These are phyloP conservation scores for Prunus persica DNA, from an alignment of 306 rosid species.

Conservation along the genomic window Prunus_persica_NCBIv2 NC_034009.1:46488001-46488500, in stretches of 20 bases:
- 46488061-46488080: slow-evolving; percentile 29
- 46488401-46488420: slow-evolving; percentile 18
- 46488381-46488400: slow-evolving; percentile 27
- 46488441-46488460: slow-evolving; percentile 24
- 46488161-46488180: slow-evolving; percentile 30
- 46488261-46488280: slow-evolving; percentile 40
- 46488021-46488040: background rate
- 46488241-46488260: slow-evolving; percentile 46
- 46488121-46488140: slow-evolving; percentile 48
- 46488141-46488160: slow-evolving; percentile 80
- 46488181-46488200: slow-evolving; percentile 34
- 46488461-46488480: slow-evolving; percentile 26
- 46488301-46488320: slow-evolving; percentile 19
- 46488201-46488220: slow-evolving; percentile 47
- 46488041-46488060: slow-evolving; percentile 52
- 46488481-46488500: slow-evolving; percentile 44
- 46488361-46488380: slow-evolving; percentile 33
- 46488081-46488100: slow-evolving; percentile 44
- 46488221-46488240: slow-evolving; percentile 43
- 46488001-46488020: no score
- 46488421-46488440: slow-evolving; percentile 34
- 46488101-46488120: slow-evolving; percentile 48
- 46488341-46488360: slow-evolving; percentile 39
- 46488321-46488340: slow-evolving; percentile 37
- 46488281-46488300: slow-evolving; percentile 38